Evolutionary conservation across 306 rosid species (phyloP).

Genomic region (Acacia confusa): DNA sequence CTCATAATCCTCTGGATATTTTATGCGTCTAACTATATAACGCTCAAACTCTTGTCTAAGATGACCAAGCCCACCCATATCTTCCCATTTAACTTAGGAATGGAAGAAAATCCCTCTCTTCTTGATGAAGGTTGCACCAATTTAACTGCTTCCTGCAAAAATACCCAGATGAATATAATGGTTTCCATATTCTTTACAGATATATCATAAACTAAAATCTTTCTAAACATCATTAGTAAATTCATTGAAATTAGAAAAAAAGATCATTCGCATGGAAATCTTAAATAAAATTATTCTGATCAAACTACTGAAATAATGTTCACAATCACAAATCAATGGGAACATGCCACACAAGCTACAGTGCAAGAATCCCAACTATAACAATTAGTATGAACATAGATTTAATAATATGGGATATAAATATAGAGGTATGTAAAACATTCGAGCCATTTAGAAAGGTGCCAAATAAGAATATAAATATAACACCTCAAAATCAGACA

Average conservation of each 20-base stretch:
- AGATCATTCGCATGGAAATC: not conserved
- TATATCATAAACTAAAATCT: not conserved
- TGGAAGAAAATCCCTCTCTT: constrained; percentile 89
- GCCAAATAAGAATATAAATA: not conserved
- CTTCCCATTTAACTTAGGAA: constrained; percentile 91
- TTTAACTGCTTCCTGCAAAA: constrained; percentile 69
- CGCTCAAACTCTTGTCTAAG: constrained; percentile 68
- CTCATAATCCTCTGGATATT: constrained; percentile 67
- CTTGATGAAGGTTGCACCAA: constrained; percentile 85
- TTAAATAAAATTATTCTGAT: not conserved
- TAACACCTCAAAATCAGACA: constrained; percentile 83
- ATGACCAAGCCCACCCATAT: constrained; percentile 82
- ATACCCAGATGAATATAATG: constrained; percentile 20
- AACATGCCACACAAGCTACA: not conserved
- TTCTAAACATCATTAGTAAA: not conserved
- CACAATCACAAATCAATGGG: not conserved
- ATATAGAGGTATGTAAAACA: not conserved
- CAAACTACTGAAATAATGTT: not conserved
- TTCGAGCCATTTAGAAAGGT: not conserved
- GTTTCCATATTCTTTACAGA: not conserved
- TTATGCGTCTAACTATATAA: constrained; percentile 58
- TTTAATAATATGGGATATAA: not conserved
- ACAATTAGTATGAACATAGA: not conserved
- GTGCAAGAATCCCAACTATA: not conserved
- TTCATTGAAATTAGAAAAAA: not conserved